A percentile compares a stretch with the other conserved stretches of the same genome.
These are phyloP conservation scores for Ensete ventricosum DNA, from an alignment of 176 grass and related monocot genomes.

Conservation along the genomic window DNA sequence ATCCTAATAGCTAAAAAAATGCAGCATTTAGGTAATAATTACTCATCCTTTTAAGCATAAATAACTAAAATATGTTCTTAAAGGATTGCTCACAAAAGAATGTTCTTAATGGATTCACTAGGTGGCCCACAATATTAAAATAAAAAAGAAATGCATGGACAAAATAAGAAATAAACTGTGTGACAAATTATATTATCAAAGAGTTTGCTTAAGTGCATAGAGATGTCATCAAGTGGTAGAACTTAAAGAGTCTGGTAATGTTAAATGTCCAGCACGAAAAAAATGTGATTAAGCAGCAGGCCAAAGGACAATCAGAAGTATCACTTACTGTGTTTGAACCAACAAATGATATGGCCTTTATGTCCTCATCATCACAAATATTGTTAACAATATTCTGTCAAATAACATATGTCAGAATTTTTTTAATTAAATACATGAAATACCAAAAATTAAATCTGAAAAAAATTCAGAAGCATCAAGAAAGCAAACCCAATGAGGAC, in stretches of 20 bases:
- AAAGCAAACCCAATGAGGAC: not conserved
- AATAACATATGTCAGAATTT: not conserved
- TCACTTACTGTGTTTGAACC: constrained; percentile 92
- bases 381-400: constrained; percentile 92
- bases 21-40: no score
- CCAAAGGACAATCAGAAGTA: constrained; percentile 4
- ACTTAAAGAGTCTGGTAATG: not conserved
- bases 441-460: not conserved
- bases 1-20: no score
- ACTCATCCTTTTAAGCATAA: no score
- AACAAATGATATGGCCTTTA: constrained; percentile 97
- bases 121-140: no score
- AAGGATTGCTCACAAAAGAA: no score
- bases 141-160: no score
- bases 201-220: no score
- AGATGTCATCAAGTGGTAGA: not conserved
- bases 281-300: not conserved
- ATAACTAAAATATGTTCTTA: no score
- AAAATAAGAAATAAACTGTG: no score
- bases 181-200: no score
- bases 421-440: constrained; percentile 22
- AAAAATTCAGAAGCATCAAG: not conserved
- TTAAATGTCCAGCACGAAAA: not conserved
- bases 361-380: constrained; percentile 84
- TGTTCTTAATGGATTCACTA: no score